Conservation (phyloP, 1,284 basidiomycete genomes). For the Rhodotorula sp. region DNA sequence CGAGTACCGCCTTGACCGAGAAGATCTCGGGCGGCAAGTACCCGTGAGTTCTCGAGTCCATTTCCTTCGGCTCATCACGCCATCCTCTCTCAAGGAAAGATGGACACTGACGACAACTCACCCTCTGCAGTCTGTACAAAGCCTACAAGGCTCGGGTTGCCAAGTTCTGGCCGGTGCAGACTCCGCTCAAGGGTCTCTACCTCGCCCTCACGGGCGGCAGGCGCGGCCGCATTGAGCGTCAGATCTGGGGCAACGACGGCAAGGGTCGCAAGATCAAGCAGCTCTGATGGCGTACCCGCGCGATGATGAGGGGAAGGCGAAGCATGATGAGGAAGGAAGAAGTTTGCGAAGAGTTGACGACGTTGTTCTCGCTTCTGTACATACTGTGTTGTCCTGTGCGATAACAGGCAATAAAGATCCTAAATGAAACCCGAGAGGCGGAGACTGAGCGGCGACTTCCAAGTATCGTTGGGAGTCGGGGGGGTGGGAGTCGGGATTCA, state of each 20-base stretch:
- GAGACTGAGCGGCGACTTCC: too few relatives aligned
- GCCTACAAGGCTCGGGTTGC: conserved; percentile 41
- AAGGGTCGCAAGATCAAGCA: not conserved
- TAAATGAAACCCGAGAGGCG: too few relatives aligned
- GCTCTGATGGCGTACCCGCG: not conserved
- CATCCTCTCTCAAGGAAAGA: not conserved
- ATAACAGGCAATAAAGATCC: too few relatives aligned
- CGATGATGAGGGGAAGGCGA: not conserved
- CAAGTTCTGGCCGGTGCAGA: conserved; percentile 39
- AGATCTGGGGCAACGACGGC: conserved; percentile 16
- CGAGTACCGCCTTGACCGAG: conserved; percentile 34
- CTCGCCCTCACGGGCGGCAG: conserved; percentile 14
- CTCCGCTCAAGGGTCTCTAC: conserved; percentile 27
- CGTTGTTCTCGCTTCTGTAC: not conserved
- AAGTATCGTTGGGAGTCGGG: too few relatives aligned
- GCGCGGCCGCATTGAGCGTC: conserved; percentile 9
- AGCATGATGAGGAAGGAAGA: not conserved
- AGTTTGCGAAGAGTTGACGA: not conserved
- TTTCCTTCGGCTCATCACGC: too few relatives aligned
- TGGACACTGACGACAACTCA: not conserved
- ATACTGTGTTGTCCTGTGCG: too few relatives aligned
- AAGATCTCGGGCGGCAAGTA: conserved; percentile 36
- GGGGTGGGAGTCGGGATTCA: too few relatives aligned
- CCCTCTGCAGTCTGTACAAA: conserved; percentile 30
- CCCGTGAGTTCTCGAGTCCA: conserved; percentile 31